Base-by-base conservation (phyloP, 2,329 filamentous ascomycete genomes). In the Zasmidium angulare region DNA sequence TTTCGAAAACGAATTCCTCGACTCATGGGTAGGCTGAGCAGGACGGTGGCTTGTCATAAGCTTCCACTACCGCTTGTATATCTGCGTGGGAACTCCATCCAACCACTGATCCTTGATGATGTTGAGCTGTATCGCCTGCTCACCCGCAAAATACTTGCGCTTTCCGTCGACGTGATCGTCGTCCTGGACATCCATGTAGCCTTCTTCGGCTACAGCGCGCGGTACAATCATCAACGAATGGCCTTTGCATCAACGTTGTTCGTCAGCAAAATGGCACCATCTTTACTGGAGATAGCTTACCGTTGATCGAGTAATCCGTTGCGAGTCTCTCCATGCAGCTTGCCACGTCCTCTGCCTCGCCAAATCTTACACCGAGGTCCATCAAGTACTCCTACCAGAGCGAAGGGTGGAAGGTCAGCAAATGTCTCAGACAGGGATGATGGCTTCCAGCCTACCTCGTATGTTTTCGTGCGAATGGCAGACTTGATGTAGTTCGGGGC, bases 381-480 rank as follows among this genome's bases (percentile, higher is more conserved):
- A 75, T 56, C 1, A 79, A 64, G 73, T 75, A 77, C 36, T 74
- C 73, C 54, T n/a, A n/a, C n/a, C n/a, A n/a, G n/a, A n/a, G n/a
- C n/a, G n/a, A n/a, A n/a, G n/a, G n/a, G n/a, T n/a, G n/a, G n/a
- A n/a, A n/a, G n/a, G n/a, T n/a, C n/a, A n/a, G n/a, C n/a, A n/a
- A n/a, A n/a, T n/a, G n/a, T n/a, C n/a, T n/a, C n/a, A n/a, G n/a
- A n/a, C n/a, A n/a, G n/a, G n/a, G n/a, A n/a, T n/a, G n/a, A n/a
- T n/a, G n/a, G n/a, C n/a, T n/a, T n/a, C n/a, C n/a, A n/a, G n/a
- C n/a, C n/a, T n/a, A n/a, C n/a, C n/a, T 78, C 77, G 22, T 77
- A 77, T 56, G 79, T 75, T 17, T 73, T 72, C 2, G 73, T 77
- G 12, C 77, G 46, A 24, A 62, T 62, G 17, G 59, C 59, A 24